Base-by-base conservation (phyloP, 2,329 filamentous ascomycete species). In the Epichloe sibirici region DNA sequence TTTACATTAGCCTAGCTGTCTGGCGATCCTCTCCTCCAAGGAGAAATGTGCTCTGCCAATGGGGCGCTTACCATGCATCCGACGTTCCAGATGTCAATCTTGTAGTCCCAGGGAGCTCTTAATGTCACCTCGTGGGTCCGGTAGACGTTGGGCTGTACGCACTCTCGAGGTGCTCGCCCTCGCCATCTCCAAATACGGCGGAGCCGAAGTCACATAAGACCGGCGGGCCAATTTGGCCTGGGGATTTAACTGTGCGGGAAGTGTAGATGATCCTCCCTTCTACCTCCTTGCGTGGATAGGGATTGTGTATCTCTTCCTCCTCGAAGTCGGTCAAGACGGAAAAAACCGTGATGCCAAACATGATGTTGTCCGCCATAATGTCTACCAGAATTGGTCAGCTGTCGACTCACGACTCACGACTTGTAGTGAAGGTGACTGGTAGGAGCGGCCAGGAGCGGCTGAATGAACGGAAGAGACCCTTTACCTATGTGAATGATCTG, bases 1-100 rank as follows among this genome's bases (percentile, higher is more conserved):
- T 9, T 4, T 44, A 23, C 51, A 54, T 51, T 23, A 15, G 2
- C 17, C 17, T 21, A 21, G 17, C n/a, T 15, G 23, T 31, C 13
- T 15, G 25, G 31, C 35, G 42, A 1, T 31, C 28, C 6, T 17
- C 8, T 13, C 2, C n/a, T 39, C n/a, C 37, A 39, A 39, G 37
- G 37, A 21, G 17, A 21, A 21, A 21, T 21, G 17, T 21, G 17
- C 17, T 21, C 17, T 21, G 17, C 17, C 17, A 13, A 39, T 39
- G 13, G 37, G 37, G 37, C 12, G 13, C 53, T 48, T 64, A 76
- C 73, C 74, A 78, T 69, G 51, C 70, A 73, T 8, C 74, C 74
- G 3, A 68, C 65, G 52, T 74, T 76, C 75, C 75, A 80, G 50
- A 79, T 72, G 61, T 79, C 75, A 13, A 74, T 64, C 17, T 66